Conservation (phyloP, 495 filamentous ascomycete genomes). For the Penicillium malachiteum region DNA sequence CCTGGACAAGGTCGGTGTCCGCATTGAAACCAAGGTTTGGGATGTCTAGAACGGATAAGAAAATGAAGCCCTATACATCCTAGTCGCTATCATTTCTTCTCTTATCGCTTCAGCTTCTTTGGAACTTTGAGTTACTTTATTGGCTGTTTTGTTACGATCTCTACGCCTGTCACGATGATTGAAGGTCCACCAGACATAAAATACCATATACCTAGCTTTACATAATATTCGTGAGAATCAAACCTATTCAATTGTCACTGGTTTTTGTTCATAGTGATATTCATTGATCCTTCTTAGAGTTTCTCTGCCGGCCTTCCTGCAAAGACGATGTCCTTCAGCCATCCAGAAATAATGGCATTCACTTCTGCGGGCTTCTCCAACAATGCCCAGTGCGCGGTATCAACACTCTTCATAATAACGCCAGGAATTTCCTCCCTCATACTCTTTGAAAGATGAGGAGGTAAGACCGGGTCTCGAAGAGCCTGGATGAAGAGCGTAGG, state of each 20-base stretch:
- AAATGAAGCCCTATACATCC: background rate
- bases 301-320: constrained; percentile 16
- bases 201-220: too few relatives aligned
- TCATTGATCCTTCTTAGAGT: constrained; percentile 10
- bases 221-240: too few relatives aligned
- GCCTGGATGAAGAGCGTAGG: constrained; percentile 77
- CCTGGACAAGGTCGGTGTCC: constrained; percentile 61
- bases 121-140: background rate
- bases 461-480: constrained; percentile 64
- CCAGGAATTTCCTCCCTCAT: constrained; percentile 67
- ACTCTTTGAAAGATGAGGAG: constrained; percentile 59
- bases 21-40: constrained; percentile 52
- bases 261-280: background rate
- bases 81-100: too few relatives aligned
- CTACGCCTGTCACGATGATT: background rate
- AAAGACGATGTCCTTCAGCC: constrained; percentile 46
- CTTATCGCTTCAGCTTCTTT: too few relatives aligned
- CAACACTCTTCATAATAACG: constrained; percentile 56
- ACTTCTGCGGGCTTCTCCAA: constrained; percentile 62
- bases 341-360: constrained; percentile 46
- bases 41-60: constrained; percentile 13
- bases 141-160: background rate
- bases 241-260: background rate
- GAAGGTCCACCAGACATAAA: too few relatives aligned
- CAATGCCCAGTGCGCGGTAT: constrained; percentile 69